Percentiles rank a stretch among this genome's conserved stretches.
These are phyloP conservation scores for Osmanthus fragrans DNA, from an alignment of 257 asterid species.

Conservation along the genomic window DNA sequence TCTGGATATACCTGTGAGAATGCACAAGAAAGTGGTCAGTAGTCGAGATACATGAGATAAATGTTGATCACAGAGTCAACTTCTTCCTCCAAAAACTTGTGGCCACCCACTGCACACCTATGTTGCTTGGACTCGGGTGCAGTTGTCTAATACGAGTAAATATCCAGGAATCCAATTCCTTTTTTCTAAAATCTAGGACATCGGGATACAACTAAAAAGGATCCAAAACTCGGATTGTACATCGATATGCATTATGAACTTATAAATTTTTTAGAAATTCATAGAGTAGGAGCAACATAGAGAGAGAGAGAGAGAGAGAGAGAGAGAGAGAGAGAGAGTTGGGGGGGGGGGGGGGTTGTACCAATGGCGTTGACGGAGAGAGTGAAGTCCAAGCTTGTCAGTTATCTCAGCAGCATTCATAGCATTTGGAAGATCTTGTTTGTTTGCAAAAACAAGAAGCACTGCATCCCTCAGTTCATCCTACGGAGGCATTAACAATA, in stretches of 20 bases:
- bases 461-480: conserved; percentile 75
- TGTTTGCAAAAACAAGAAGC: conserved; percentile 70
- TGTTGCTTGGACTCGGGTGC: too few relatives aligned
- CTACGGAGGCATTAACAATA: conserved; percentile 21
- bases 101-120: neutral
- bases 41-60: neutral
- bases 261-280: too few relatives aligned
- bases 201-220: too few relatives aligned
- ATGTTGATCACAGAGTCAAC: neutral
- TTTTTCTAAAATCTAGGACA: too few relatives aligned
- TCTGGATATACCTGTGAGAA: conserved; percentile 64
- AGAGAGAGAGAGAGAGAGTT: too few relatives aligned
- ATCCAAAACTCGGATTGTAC: too few relatives aligned
- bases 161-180: too few relatives aligned
- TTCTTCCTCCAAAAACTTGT: conserved; percentile 1
- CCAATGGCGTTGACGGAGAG: conserved; percentile 76
- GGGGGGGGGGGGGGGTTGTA: too few relatives aligned
- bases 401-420: conserved; percentile 77
- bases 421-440: conserved; percentile 75
- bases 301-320: neutral
- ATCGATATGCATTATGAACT: too few relatives aligned
- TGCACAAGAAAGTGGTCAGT: conserved; percentile 1
- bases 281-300: neutral
- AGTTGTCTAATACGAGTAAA: too few relatives aligned
- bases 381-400: conserved; percentile 73